Evolutionary conservation across 106 monocot genomes (phyloP).

Genomic region (Chionographis japonica): DNA sequence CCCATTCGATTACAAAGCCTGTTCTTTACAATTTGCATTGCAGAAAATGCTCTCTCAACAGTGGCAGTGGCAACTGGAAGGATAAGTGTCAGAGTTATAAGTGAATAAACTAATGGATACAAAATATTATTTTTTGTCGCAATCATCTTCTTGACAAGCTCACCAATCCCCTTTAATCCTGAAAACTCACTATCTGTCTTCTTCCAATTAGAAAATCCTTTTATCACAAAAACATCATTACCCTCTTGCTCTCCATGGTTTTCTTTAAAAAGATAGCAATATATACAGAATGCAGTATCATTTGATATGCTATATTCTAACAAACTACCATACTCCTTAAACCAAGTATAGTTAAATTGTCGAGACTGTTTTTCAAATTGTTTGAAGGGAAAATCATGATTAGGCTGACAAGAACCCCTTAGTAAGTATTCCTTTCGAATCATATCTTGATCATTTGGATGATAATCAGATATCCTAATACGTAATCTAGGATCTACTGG

Average conservation of each 20-base stretch:
- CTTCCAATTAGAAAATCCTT: not conserved
- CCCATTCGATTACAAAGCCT: too few species aligned
- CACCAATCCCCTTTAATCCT: too few species aligned
- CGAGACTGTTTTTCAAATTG: not conserved
- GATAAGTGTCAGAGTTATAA: too few species aligned
- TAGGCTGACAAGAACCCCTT: not conserved
- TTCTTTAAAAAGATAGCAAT: not conserved
- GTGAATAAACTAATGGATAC: too few species aligned
- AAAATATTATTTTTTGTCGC: too few species aligned
- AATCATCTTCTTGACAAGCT: too few species aligned
- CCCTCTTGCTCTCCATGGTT: not conserved
- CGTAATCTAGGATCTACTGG: not conserved
- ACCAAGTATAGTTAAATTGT: not conserved
- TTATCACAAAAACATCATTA: not conserved
- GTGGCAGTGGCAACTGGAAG: too few species aligned
- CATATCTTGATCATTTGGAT: not conserved
- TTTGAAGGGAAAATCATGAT: not conserved
- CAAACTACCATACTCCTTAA: not conserved
- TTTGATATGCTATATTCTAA: not conserved
- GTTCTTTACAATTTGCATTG: too few species aligned
- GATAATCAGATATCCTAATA: not conserved
- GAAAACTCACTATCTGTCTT: too few species aligned
- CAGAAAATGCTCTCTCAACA: too few species aligned
- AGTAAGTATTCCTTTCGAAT: not conserved
- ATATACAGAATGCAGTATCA: not conserved